Conservation (phyloP, 805 yeast species). For the Kluyveromyces starmeri region DNA sequence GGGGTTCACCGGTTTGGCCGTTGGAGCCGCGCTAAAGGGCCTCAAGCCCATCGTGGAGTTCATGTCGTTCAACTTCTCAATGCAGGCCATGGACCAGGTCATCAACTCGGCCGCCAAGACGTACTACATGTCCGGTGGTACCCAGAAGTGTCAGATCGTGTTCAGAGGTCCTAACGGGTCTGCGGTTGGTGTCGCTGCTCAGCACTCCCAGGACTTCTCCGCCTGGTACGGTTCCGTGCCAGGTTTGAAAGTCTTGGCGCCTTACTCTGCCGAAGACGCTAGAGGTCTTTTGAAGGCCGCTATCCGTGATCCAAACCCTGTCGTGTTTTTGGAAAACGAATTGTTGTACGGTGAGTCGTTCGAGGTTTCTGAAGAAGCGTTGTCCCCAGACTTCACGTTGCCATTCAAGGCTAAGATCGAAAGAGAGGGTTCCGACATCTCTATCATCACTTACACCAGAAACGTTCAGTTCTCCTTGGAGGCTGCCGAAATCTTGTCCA, state of each 20-base stretch:
- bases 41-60: slow-evolving; percentile 95
- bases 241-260: slow-evolving; percentile 93
- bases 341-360: slow-evolving; percentile 86
- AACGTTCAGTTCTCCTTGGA: slow-evolving; percentile 76
- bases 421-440: slow-evolving; percentile 82
- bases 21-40: slow-evolving; percentile 94
- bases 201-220: slow-evolving; percentile 95
- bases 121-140: slow-evolving; percentile 98
- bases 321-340: slow-evolving; percentile 92
- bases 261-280: slow-evolving; percentile 92
- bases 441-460: slow-evolving; percentile 88
- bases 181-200: slow-evolving; percentile 99
- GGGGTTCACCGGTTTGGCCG: slow-evolving; percentile 95
- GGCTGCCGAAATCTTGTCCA: slow-evolving; percentile 82
- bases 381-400: slow-evolving; percentile 78
- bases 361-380: slow-evolving; percentile 81
- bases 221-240: slow-evolving; percentile 99
- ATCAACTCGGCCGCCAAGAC: slow-evolving; percentile 98
- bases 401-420: slow-evolving; percentile 95
- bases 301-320: slow-evolving; percentile 97
- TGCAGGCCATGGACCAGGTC: slow-evolving; percentile 99
- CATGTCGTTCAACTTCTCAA: slow-evolving; percentile 98
- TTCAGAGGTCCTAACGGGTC: slow-evolving; percentile 99
- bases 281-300: slow-evolving; percentile 95
- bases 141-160: slow-evolving; percentile 91